These are phyloP conservation scores for Immersiporthe knoxdaviesiana DNA, from an alignment of 2,329 filamentous ascomycete genomes.

Conservation along the genomic window DNA sequence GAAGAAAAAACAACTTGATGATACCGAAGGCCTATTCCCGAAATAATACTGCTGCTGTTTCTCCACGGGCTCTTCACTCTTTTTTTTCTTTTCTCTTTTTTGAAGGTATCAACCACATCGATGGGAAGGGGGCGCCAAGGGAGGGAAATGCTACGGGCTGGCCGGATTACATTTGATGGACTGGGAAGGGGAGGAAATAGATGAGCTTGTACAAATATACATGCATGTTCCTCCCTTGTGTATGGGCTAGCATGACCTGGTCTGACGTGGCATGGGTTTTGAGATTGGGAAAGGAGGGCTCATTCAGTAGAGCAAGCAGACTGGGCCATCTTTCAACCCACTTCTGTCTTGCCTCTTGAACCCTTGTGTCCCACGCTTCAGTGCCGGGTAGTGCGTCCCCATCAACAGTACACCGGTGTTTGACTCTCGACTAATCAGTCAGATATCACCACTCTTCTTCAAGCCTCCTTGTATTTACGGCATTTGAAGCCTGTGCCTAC, in stretches of 20 bases:
- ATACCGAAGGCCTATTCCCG: constrained; percentile 21
- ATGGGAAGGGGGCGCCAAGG: not conserved
- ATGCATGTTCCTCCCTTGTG: constrained; percentile 20
- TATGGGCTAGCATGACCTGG: not conserved
- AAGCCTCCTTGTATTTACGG: too few relatives aligned
- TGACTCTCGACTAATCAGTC: not conserved
- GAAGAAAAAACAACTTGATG: constrained; percentile 20
- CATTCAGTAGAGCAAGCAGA: constrained; percentile 9
- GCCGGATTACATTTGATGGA: constrained; percentile 20
- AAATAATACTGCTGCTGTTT: not conserved
- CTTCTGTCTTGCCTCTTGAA: not conserved
- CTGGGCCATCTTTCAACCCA: not conserved
- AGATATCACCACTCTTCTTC: not conserved
- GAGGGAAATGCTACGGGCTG: constrained; percentile 9
- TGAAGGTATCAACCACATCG: not conserved
- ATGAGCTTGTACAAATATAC: constrained; percentile 26
- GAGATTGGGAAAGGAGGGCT: not conserved
- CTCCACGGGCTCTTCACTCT: not conserved
- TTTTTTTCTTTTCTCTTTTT: too few relatives aligned
- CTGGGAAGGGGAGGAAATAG: constrained; percentile 4
- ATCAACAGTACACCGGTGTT: not conserved
- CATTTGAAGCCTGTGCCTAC: too few relatives aligned
- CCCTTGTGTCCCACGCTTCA: not conserved
- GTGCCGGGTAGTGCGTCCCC: not conserved
- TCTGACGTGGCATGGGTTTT: not conserved